Evolutionary conservation across 2,329 filamentous ascomycete species (phyloP), one percentile per base, ranked within the genome.

Genomic region (Juglanconis sp.): DNA sequence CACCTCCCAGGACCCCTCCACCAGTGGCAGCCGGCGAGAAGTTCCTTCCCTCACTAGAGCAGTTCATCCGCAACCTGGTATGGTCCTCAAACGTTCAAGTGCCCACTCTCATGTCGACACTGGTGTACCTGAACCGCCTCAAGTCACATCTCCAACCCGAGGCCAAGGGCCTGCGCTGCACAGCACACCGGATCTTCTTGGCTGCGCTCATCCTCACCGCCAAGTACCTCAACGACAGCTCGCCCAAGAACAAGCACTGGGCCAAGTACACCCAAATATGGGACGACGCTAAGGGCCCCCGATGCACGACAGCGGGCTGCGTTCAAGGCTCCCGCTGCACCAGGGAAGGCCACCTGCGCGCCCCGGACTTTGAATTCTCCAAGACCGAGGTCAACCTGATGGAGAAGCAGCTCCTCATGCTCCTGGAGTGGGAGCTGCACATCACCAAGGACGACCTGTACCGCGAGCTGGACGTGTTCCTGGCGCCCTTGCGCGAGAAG

Each of bases 171-270:
- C 91, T 98, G 78, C 88, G 90, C 69, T 98, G 95, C 82, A 98
- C 95, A 31, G 92, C 94, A 51, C 95, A 99, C 81, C 90, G 95
- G 69, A 98, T 99, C 82, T 98, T 99, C 79, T 85, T 99, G 53
- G 94, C 91, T 47, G 81, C 90, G 15, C 87, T 94, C 66, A 95
- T 95, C 71, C 81, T 89, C 50, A 87, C 95, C 1, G 94, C 95
- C 68, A 99, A 99, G 87, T 97, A 97, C 76, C 85, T 98, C 68
- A 98, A 99, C 75, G 95, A 98, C 81, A 96, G 92, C 63, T 97
- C 92, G 11, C 95, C 95, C 65, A 98, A 98, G 87, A 99, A 99
- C 86, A 98, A 98, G 87, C 95, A 99, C 83, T 99, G 95, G 95
- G 93, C 95, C 66, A 89, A 87, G 70, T 99, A 98, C 81, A 96